Conservation (phyloP, 225 moss, liverwort and hornwort species). For the Ulota crispa region DNA sequence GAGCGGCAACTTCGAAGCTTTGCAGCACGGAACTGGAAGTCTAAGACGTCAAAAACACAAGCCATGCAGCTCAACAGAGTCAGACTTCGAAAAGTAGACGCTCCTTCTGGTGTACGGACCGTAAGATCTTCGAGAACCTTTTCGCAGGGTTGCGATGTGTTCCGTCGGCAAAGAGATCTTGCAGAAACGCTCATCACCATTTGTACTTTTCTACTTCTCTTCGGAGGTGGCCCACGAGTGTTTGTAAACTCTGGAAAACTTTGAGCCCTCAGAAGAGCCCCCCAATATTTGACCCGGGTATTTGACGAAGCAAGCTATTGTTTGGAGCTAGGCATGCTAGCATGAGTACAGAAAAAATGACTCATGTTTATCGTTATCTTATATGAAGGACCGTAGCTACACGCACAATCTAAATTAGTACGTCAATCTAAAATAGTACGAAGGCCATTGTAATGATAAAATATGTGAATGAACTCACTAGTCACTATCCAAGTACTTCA, state of each 20-base stretch:
- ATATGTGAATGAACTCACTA: no score
- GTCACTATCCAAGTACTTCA: no score
- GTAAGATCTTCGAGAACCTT: background rate
- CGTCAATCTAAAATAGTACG: no score
- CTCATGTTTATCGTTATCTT: no score
- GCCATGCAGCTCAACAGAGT: conserved; percentile 14
- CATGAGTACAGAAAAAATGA: no score
- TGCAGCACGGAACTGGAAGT: background rate
- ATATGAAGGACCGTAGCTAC: no score
- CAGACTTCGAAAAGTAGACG: background rate
- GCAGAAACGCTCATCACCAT: background rate
- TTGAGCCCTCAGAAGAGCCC: no score
- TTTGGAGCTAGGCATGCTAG: no score
- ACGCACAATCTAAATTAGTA: no score
- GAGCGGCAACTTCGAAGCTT: background rate
- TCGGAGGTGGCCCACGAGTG: background rate
- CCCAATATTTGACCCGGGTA: no score
- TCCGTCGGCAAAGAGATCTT: background rate
- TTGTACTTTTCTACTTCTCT: background rate
- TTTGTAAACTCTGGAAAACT: background rate
- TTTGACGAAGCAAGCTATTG: no score
- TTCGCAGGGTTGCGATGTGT: background rate
- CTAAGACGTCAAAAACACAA: background rate
- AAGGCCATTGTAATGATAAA: no score
- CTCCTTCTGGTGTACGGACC: background rate